Conservation (phyloP, 208 protist species). For the Lotmaria passim region DNA sequence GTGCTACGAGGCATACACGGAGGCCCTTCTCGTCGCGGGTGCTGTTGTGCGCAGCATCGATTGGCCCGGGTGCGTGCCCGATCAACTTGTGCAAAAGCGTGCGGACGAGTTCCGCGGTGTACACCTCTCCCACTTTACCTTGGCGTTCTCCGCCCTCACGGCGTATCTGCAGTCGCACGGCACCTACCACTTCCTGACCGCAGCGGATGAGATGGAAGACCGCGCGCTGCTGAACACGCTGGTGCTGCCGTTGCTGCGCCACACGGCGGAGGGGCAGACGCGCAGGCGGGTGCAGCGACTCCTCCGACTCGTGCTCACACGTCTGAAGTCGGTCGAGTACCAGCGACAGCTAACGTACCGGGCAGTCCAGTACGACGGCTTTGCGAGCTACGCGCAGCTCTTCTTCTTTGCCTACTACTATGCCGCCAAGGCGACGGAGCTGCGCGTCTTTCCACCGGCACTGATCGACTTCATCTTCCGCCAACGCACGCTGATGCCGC, state of each 20-base stretch:
- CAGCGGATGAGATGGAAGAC: background rate
- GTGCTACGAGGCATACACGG: background rate
- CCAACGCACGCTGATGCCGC: constrained; percentile 38
- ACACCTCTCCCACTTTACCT: background rate
- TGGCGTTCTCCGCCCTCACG: background rate
- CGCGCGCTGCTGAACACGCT: constrained; percentile 18
- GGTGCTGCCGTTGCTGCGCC: constrained; percentile 11
- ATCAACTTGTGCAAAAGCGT: background rate
- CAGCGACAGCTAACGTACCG: constrained; percentile 36
- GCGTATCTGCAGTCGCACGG: constrained; percentile 7
- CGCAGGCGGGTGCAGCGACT: background rate
- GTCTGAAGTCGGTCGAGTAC: constrained; percentile 17
- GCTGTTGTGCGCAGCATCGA: constrained; percentile 20
- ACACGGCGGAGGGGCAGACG: background rate
- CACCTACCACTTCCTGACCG: constrained; percentile 9
- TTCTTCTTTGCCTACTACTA: constrained; percentile 53
- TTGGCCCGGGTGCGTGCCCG: constrained; percentile 6
- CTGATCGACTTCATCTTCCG: constrained; percentile 43
- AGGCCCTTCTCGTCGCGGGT: background rate
- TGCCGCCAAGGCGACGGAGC: constrained; percentile 32
- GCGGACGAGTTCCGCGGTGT: background rate
- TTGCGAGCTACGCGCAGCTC: constrained; percentile 21
- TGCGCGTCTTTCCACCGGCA: constrained; percentile 29
- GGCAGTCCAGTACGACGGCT: constrained; percentile 40
- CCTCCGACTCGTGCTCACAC: background rate